These are phyloP conservation scores for Penicillium concentricum DNA, from an alignment of 2,329 filamentous ascomycete species.

Conservation along the genomic window DNA sequence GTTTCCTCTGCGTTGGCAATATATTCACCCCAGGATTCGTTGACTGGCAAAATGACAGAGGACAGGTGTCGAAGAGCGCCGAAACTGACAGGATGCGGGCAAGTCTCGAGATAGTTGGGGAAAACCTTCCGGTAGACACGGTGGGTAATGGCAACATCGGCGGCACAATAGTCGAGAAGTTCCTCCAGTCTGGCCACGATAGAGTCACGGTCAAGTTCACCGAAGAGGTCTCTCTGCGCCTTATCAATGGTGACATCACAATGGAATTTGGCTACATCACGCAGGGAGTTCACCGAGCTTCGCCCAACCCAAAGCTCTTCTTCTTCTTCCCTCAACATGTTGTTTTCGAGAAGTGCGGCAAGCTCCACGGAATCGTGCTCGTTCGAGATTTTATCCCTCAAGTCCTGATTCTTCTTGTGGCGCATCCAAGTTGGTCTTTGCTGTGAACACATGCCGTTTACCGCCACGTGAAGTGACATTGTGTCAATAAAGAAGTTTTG, in stretches of 20 bases:
- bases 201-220: constrained; percentile 70
- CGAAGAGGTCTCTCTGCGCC: constrained; percentile 79
- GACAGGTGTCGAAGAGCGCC: constrained; percentile 90
- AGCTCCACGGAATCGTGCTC: constrained; percentile 71
- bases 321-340: constrained; percentile 72
- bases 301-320: constrained; percentile 94
- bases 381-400: constrained; percentile 74
- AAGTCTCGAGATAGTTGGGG: constrained; percentile 81
- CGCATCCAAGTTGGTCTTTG: constrained; percentile 98
- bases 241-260: constrained; percentile 92
- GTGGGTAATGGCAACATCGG: constrained; percentile 90
- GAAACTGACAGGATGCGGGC: constrained; percentile 96
- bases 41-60: constrained; percentile 85
- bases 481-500: constrained; percentile 89
- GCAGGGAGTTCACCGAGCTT: constrained; percentile 90
- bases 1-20: constrained; percentile 79
- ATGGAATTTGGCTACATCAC: constrained; percentile 96
- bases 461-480: constrained; percentile 96
- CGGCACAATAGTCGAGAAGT: constrained; percentile 89
- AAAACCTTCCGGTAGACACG: constrained; percentile 93
- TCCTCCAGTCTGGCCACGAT: constrained; percentile 73
- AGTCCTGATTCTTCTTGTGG: constrained; percentile 83
- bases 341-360: constrained; percentile 66
- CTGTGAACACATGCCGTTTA: constrained; percentile 97
- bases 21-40: constrained; percentile 85